Base-by-base conservation (phyloP, 2,329 filamentous ascomycete genomes). In the Berkeleyomyces basicola region DNA sequence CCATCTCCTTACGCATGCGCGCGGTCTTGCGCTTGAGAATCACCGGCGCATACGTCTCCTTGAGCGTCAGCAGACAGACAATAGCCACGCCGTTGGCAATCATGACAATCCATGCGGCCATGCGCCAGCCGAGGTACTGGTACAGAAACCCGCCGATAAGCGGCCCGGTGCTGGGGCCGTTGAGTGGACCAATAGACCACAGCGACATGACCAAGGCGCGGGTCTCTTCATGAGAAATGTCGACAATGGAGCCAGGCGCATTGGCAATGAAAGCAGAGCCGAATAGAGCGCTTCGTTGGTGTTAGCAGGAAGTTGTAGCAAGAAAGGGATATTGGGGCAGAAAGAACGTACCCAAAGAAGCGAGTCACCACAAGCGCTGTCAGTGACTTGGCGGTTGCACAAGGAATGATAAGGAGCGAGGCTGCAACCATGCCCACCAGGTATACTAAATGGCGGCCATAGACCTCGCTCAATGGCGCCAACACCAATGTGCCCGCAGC, bases 221-320 rank as follows among this genome's bases (percentile, higher is more conserved):
- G 68, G 87, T 83, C 58, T 95, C 83, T 55, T 92, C 88, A 11
- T 80, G 79, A n/a, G 88, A 84, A 59, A 96, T 85, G 71, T 96
- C 91, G 37, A 87, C 84, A 9, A 96, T 81, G 6, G 85, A 89
- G 2, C 90, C 91, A 0, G 90, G 89, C 1, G 86, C 83, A 70
- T 95, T 95, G 10, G 84, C 83, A 36, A 96, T 84, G 82, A 95
- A 87, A 49, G 87, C 88, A 4, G 88, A 82, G 3, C 88, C 87
- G 60, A 85, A 88, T 62, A 90, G 72, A 6, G 85, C 86, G 39
- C 76, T 64, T 42, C 14, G 23, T 42, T 11, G 40, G 49, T 42
- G 31, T 40, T 74, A 43, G 44, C 23, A 23, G 23, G 23, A 23
- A 23, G 23, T 23, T 23, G 43, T 51, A 58, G 39, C 46, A 5